Percentiles rank a stretch among this genome's conserved stretches.
phyloP scores from a whole-genome alignment of 352 stramenopile genomes.

The Globisporangium canariense region DNA sequence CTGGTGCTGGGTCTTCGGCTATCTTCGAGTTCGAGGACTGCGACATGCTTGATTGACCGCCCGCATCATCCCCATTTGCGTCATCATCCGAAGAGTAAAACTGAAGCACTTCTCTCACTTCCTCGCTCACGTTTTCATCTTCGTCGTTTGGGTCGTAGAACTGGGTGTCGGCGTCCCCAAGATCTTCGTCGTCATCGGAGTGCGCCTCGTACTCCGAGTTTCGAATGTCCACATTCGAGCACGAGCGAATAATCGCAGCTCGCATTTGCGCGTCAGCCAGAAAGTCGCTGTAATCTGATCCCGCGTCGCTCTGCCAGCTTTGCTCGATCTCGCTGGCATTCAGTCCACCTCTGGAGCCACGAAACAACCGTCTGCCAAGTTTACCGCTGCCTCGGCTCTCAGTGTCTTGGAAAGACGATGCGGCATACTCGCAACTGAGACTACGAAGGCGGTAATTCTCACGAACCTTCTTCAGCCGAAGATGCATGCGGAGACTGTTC shows the following conservation, averaged over 20 bases:
- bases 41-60: neutral
- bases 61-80: neutral
- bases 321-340: slow-evolving; percentile 34
- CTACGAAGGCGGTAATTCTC: slow-evolving; percentile 67
- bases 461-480: slow-evolving; percentile 60
- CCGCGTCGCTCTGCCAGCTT: slow-evolving; percentile 68
- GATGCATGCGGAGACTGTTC: slow-evolving; percentile 72
- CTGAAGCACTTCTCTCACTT: slow-evolving; percentile 6
- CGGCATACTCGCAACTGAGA: slow-evolving; percentile 57
- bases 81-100: slow-evolving; percentile 2
- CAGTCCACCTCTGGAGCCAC: slow-evolving; percentile 25
- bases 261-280: slow-evolving; percentile 75
- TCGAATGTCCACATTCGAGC: slow-evolving; percentile 49
- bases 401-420: slow-evolving; percentile 40
- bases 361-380: slow-evolving; percentile 25
- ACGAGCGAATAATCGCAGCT: slow-evolving; percentile 65
- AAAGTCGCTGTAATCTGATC: slow-evolving; percentile 78
- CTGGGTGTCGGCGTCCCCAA: slow-evolving; percentile 37
- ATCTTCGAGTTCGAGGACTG: neutral
- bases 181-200: slow-evolving; percentile 48
- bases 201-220: slow-evolving; percentile 28
- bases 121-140: slow-evolving; percentile 20
- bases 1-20: neutral
- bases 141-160: slow-evolving; percentile 31
- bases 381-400: slow-evolving; percentile 38